phyloP scores from a whole-genome alignment of 106 monocot species.

The Ottelia alismoides region DNA sequence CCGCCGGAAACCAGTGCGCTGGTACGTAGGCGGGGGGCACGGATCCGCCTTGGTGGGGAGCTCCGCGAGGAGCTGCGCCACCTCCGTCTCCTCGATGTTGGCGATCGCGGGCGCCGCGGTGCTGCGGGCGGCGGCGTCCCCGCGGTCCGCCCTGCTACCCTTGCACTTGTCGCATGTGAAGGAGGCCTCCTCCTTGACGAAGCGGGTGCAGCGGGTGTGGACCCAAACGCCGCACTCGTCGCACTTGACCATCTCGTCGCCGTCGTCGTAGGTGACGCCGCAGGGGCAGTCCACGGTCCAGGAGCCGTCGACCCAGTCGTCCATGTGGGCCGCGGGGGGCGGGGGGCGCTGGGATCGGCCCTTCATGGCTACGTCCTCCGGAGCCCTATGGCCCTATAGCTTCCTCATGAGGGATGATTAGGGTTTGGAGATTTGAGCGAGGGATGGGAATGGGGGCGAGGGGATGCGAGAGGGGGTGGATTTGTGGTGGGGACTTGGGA shows the following conservation, averaged over 20 bases:
- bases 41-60: constrained; percentile 37
- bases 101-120: not conserved
- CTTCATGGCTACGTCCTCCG: constrained; percentile 42
- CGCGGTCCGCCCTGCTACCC: not conserved
- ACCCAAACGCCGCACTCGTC: constrained; percentile 88
- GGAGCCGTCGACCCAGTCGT: constrained; percentile 60
- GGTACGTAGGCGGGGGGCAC: not conserved
- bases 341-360: constrained; percentile 34
- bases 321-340: constrained; percentile 21
- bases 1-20: constrained; percentile 24
- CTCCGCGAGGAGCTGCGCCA: constrained; percentile 64
- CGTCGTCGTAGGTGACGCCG: constrained; percentile 78
- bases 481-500: no score
- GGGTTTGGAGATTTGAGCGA: no score
- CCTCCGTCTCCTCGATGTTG: constrained; percentile 58
- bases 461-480: no score
- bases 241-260: constrained; percentile 90
- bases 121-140: not conserved
- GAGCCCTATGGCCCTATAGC: no score
- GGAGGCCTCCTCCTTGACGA: constrained; percentile 39
- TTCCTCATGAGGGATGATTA: no score
- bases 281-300: constrained; percentile 89
- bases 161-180: no score
- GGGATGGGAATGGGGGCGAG: no score
- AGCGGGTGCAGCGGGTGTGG: constrained; percentile 71